phyloP scores from a whole-genome alignment of 2,329 filamentous ascomycete species.

The Saccharata proteae region DNA sequence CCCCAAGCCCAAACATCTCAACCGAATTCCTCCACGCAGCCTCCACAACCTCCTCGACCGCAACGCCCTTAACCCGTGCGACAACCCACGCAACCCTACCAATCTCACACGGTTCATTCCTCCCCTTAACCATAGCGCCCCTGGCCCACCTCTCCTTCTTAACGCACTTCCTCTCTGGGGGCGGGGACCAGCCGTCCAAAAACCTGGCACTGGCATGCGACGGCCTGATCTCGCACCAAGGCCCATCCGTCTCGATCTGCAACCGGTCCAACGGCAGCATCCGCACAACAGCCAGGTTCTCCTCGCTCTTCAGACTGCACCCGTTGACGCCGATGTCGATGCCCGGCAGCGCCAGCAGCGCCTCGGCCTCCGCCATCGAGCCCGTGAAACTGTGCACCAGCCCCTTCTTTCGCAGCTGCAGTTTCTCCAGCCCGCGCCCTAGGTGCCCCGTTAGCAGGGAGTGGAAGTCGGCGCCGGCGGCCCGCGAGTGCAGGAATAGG shows the following conservation, averaged over 20 bases:
- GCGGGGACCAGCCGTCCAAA: conserved; percentile 54
- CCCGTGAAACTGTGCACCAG: conserved; percentile 96
- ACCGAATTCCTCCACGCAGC: conserved; percentile 36
- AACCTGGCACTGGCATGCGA: conserved; percentile 76
- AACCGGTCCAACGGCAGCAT: conserved; percentile 66
- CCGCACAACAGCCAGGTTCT: conserved; percentile 77
- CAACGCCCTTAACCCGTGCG: conserved; percentile 69
- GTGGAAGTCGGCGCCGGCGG: conserved; percentile 77
- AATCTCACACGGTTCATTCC: conserved; percentile 87
- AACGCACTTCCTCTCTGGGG: conserved; percentile 64
- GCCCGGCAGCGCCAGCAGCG: conserved; percentile 66
- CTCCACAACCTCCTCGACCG: conserved; percentile 73
- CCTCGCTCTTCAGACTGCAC: conserved; percentile 86
- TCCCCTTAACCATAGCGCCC: conserved; percentile 82
- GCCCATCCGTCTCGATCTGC: conserved; percentile 94
- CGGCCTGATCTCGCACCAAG: conserved; percentile 76
- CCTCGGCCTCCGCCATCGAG: conserved; percentile 69
- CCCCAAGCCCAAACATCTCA: conserved; percentile 27
- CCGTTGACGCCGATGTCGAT: conserved; percentile 93
- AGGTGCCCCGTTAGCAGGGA: conserved; percentile 52
- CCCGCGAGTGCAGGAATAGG: conserved; percentile 83
- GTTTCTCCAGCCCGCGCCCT: no score
- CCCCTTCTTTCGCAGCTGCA: conserved; percentile 58
- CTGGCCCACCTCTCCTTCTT: conserved; percentile 95
- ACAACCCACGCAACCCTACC: conserved; percentile 79